Evolutionary conservation across 352 stramenopile genomes (phyloP), one percentile per base, ranked within the genome.

Genomic region (Phytophthora pini): DNA sequence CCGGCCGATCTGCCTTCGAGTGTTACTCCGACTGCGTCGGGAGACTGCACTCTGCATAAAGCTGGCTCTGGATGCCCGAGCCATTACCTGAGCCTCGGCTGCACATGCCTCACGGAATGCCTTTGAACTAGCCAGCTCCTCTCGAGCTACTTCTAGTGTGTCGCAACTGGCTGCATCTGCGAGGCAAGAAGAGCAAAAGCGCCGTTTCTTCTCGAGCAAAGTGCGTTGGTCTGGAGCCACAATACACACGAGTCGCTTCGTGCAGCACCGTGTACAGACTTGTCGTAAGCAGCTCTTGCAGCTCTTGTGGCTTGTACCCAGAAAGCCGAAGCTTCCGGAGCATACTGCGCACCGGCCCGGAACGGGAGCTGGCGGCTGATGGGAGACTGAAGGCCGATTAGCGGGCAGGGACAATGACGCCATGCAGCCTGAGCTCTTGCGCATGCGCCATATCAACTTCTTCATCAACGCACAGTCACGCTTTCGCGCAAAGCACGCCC

Each of bases 371-470:
- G 57, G 24, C 54, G 56, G 38, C 34, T 61, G 34, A 48, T 65
- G 47, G 12, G 57, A 63, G 13, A 51, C 27, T 10, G 58, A 60
- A 36, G 51, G 50, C 4, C 32, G 36, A 15, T 70, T 46, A 4
- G 52, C 17, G 6, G 44, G 20, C 15, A 69, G 48, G 3, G 63
- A 60, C 31, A 64, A 27, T 31, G 59, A 53, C 34, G 52, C 27
- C 34, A 57, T 70, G 17, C 51, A 65, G 32, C 46, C 58, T n/a
- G 54, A 69, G 51, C 41, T 68, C 41, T 72, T 78, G 40, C 55
- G 78, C 71, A 72, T 74, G 34, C 60, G 73, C 79, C 68, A 84
- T 20, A 79, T 70, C 15, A 88, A 48, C 47, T 86, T 88, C 57
- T 88, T 86, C 75, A 84, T 82, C 9, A 72, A 53, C 2, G 71